Evolutionary conservation across 2,329 filamentous ascomycete genomes (phyloP), one percentile per base, ranked within the genome.

Genomic region (Aspergillus sp.): DNA sequence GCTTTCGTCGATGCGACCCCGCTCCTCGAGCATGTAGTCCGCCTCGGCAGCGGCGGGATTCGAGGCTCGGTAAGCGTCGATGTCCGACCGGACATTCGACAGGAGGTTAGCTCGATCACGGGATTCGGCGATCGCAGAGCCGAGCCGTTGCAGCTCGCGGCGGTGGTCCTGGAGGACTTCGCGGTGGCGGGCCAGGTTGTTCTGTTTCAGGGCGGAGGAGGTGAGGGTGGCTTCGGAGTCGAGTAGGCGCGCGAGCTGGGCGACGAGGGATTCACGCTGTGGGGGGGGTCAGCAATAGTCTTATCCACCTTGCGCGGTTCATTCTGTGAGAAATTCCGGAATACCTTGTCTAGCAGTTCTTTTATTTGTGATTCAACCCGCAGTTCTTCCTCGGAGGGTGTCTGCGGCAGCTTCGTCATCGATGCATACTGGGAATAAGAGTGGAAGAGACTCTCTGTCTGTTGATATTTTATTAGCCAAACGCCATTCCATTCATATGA

Each of bases 11-110:
- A 99, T 84, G 58, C 89, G 83, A 56, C 80, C 78, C 47, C 94
- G 83, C 80, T 99, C 94, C 63, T 89, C 88, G 24, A 99, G 82
- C 92, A 99, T 96, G 77, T 97, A 99, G 55, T 99, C 93, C 44
- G 90, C 90, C 75, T 97, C 94, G 50, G 87, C 88, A 2, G 85
- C 85, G 61, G 84, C 88, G 8, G 90, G 89, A 68, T 95, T 94
- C 51, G 83, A 84, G 46, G 87, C 83, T 50, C 88, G 89, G 76
- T 96, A 96, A 50, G 90, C 86, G 71, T 90, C 83, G 71, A 97
- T 97, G 71, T 99, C 94, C 64, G 88, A 88, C 57, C 90, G 89
- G 45, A 99, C 91, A 66, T 90, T 94, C 49, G 86, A 88, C 51
- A 99, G 84, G 30, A 99, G 84, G 72, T 97, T 96, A 51, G 89